Conservation (phyloP, 2,329 filamentous ascomycete genomes). For the Byssochlamys sp. region DNA sequence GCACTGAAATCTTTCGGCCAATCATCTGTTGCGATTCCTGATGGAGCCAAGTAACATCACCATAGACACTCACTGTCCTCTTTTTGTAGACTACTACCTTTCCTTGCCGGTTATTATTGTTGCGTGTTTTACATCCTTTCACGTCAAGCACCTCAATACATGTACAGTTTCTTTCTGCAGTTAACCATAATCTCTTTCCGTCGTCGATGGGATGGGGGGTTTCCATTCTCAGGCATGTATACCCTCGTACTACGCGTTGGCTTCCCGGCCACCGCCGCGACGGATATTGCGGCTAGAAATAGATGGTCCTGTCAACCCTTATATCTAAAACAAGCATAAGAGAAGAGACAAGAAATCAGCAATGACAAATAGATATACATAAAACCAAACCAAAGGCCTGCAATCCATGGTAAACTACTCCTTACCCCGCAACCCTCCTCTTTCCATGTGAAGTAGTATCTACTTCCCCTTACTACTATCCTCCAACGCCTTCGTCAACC, state of each 20-base stretch:
- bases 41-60: not conserved
- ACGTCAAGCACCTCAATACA: not conserved
- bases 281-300: not conserved
- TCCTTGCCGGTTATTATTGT: not conserved
- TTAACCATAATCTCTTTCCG: not conserved
- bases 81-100: not conserved
- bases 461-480: slow-evolving; percentile 18
- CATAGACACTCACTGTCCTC: not conserved
- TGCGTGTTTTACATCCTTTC: not conserved
- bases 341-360: too few relatives aligned
- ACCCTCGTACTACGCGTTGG: not conserved
- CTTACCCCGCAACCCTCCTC: too few relatives aligned
- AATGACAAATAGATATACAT: too few relatives aligned
- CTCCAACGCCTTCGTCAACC: slow-evolving; percentile 23
- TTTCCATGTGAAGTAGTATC: too few relatives aligned
- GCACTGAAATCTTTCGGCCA: not conserved
- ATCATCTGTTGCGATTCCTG: not conserved
- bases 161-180: not conserved
- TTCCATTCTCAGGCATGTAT: not conserved
- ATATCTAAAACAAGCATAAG: too few relatives aligned
- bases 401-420: too few relatives aligned
- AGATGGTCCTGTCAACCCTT: too few relatives aligned
- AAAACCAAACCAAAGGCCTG: too few relatives aligned
- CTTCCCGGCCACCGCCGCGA: not conserved
- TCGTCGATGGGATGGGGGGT: not conserved